Evolutionary conservation across 345 rosid species (phyloP), one percentile per base, ranked within the genome.

Genomic region (Populus ilicifolia): DNA sequence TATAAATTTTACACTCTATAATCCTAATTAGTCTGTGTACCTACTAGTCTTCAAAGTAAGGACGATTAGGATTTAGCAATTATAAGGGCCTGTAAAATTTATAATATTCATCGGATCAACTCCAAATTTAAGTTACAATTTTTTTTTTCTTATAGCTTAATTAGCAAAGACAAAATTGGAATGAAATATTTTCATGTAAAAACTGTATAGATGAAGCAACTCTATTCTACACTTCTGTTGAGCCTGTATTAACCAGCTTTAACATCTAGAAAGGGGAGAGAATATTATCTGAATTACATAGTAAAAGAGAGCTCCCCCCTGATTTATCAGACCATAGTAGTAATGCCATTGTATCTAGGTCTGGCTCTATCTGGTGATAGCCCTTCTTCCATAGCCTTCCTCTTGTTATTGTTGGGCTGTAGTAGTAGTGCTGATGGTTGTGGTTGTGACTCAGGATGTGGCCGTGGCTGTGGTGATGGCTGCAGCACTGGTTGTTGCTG

Each of bases 331-430:
- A 83, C 85, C 36, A 77, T 17, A 52, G 87, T 83, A 46, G 85
- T 69, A 29, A 88, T 78, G 56, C 76, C 88, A 54, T 69, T 81
- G 75, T 80, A 88, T 83, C 91, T 86, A 21, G 79, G 87, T 82
- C 91, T 86, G 27, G 87, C 79, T 79, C 87, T 87, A 43, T 86
- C 87, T 1, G 90, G 84, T 41, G 93, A 87, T 52, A 79, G 79
- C 61, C 86, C 89, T 71, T 87, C 94, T 79, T 88, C 90, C 76
- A 83, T 39, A n/a, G 83, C 80, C 78, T 90, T 90, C 72, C 94
- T 90, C 86, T 90, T 90, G 82, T 74, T 84, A 73, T 72, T 85
- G 77, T 43, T 83, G 63, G 59, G 54, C 35, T 8, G 33, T 11
- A 46, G 79, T 7, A 56, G 83, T 10, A 43, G 73, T 1, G 50